Conservation (phyloP, 306 rosid species). For the Hippophae tibetana region DNA sequence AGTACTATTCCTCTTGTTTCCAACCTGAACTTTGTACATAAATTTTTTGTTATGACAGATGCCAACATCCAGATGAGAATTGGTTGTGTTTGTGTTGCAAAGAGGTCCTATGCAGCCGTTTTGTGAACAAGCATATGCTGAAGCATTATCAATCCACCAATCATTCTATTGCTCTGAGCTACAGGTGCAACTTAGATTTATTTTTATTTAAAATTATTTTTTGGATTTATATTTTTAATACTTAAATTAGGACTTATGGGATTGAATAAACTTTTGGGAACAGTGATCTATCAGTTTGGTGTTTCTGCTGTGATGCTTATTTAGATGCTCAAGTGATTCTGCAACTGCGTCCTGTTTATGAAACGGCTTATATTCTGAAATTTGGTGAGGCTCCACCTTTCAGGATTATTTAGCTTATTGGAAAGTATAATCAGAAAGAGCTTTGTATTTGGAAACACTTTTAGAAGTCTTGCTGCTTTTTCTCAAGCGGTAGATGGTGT, state of each 20-base stretch:
- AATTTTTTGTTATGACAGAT: slow-evolving; percentile 15
- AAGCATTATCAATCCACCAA: slow-evolving; percentile 34
- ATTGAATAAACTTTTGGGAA: background rate
- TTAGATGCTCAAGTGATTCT: slow-evolving; percentile 65
- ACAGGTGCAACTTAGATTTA: slow-evolving; percentile 30
- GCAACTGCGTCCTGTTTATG: slow-evolving; percentile 50
- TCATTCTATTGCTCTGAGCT: slow-evolving; percentile 65
- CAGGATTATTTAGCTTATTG: slow-evolving; percentile 5
- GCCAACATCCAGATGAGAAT: slow-evolving; percentile 68
- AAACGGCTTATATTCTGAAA: slow-evolving; percentile 53
- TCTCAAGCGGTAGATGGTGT: too few species aligned
- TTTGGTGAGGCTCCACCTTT: slow-evolving; percentile 54
- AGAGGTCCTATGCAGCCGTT: slow-evolving; percentile 71
- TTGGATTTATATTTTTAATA: background rate
- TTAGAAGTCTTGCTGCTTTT: too few species aligned
- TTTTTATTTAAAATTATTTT: background rate
- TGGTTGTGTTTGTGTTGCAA: slow-evolving; percentile 78
- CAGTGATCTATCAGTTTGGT: slow-evolving; percentile 85
- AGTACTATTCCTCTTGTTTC: background rate
- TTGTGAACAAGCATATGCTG: slow-evolving; percentile 85
- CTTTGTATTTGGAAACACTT: background rate
- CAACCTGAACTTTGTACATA: background rate
- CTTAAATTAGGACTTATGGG: background rate
- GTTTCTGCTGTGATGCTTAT: slow-evolving; percentile 78
- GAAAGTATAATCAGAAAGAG: background rate